Base-by-base conservation (phyloP, 805 yeast species). In the Saturnispora diversa region DNA sequence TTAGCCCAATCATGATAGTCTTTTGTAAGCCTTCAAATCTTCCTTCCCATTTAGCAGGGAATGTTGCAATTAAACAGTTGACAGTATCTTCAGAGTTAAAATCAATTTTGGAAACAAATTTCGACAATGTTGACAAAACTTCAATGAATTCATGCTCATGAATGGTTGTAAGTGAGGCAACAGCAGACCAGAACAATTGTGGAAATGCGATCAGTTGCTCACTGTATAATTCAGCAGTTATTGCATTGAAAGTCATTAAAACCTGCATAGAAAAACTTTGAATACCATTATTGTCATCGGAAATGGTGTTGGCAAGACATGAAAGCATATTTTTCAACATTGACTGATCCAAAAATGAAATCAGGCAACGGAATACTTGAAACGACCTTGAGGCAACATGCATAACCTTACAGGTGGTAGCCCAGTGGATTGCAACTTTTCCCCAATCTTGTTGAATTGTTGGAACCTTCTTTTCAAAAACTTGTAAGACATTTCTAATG, bases 231-330 rank as follows among this genome's bases (percentile, higher is more conserved):
- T 86, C 94, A 0, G 95, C 92, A 2, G 90, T 84, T 11, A 87
- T 78, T 0, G 97, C 95, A 63, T 90, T 87, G 51, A 92, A 60
- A 0, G 98, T 90, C 97, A 92, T 90, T 47, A 92, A 64, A 40
- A 92, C 92, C 61, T 92, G 98, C 88, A 92, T 84, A 0, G 97
- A 80, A 61, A 94, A 94, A 1, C 96, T 95, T 60, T 90, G 97
- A 28, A 92, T 88, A 50, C 92, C 98, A 0, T 75, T 64, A 9
- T 86, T 77, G 30, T 80, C 86, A 56, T 94, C 99, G 0, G 96
- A 78, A 6, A 92, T 80, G 0, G 99, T 94, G 51, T 87, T 88
- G 0, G 96, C 85, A 23, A 92, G 67, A 44, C 99, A 73, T 42
- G 90, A 95, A 9, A 92, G 66, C 95, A 92, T 85, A 61, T 88